Evolutionary conservation across 352 stramenopile genomes (phyloP).

Genomic region (Blastocystis sp.): DNA sequence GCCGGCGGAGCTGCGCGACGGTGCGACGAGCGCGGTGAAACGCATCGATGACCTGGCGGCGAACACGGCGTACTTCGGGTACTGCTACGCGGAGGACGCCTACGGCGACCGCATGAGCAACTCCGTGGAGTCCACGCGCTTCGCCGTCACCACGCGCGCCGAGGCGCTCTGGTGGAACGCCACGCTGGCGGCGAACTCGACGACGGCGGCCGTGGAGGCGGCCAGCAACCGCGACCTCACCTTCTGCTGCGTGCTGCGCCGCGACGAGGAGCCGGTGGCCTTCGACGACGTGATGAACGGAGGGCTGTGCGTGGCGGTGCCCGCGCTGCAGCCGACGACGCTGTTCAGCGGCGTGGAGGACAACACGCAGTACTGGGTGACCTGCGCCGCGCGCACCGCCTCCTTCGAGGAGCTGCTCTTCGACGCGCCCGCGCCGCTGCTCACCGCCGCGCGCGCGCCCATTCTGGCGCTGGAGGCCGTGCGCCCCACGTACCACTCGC

Average conservation of each 20-base stretch:
- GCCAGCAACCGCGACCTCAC: slow-evolving; percentile 28
- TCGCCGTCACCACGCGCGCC: not conserved
- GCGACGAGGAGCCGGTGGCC: not conserved
- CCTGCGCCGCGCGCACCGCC: slow-evolving; percentile 1
- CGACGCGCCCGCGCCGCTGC: not conserved
- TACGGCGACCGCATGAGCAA: slow-evolving; percentile 34
- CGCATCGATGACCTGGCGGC: slow-evolving; percentile 25
- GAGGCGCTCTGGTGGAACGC: not conserved
- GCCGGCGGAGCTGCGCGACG: slow-evolving; percentile 11
- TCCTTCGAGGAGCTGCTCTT: slow-evolving; percentile 7
- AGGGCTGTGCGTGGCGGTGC: not conserved
- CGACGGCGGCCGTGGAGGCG: not conserved
- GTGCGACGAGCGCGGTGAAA: not conserved
- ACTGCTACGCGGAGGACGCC: slow-evolving; percentile 57
- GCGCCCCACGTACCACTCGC: not conserved
- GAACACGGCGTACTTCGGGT: slow-evolving; percentile 8
- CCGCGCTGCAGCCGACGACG: not conserved
- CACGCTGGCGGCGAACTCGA: not conserved
- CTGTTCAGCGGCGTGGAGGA: not conserved
- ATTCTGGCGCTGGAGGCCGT: not conserved
- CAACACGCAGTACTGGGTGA: slow-evolving; percentile 15
- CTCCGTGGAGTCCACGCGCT: not conserved
- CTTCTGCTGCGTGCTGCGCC: slow-evolving; percentile 18
- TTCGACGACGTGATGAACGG: not conserved
- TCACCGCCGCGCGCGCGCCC: slow-evolving; percentile 19